These are phyloP conservation scores for Cercospora sojina DNA, from an alignment of 2,329 filamentous ascomycete genomes.

Conservation along the genomic window DNA sequence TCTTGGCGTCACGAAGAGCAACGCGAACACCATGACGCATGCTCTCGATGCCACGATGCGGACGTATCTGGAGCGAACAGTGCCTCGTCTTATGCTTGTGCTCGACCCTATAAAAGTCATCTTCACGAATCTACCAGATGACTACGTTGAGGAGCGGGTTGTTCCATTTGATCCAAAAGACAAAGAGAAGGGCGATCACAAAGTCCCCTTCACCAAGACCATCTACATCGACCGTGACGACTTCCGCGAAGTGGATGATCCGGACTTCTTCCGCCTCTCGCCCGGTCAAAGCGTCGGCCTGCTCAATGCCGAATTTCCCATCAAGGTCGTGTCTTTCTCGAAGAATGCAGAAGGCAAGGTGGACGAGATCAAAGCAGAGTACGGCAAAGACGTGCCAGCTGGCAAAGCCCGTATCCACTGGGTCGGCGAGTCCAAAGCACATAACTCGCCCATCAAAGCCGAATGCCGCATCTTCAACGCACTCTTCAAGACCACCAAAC, in stretches of 20 bases:
- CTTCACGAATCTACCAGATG: slow-evolving; percentile 73
- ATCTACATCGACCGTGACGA: slow-evolving; percentile 83
- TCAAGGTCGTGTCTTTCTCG: slow-evolving; percentile 66
- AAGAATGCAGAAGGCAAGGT: slow-evolving; percentile 68
- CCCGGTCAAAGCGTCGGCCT: slow-evolving; percentile 73
- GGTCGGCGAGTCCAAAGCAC: slow-evolving; percentile 69
- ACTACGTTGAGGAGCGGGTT: slow-evolving; percentile 63
- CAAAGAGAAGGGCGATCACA: slow-evolving; percentile 62
- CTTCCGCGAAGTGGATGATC: slow-evolving; percentile 70
- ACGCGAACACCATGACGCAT: slow-evolving; percentile 73
- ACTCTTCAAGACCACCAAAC: slow-evolving; percentile 84
- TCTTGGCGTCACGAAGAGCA: slow-evolving; percentile 81
- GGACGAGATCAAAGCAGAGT: slow-evolving; percentile 64
- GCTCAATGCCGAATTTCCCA: slow-evolving; percentile 67
- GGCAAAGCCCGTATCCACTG: slow-evolving; percentile 72
- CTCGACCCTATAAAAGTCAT: slow-evolving; percentile 80
- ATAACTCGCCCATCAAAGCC: slow-evolving; percentile 59
- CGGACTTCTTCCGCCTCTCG: slow-evolving; percentile 75
- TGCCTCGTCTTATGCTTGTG: slow-evolving; percentile 85
- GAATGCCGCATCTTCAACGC: slow-evolving; percentile 77
- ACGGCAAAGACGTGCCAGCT: slow-evolving; percentile 61
- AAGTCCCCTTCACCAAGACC: slow-evolving; percentile 67
- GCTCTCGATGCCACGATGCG: slow-evolving; percentile 86
- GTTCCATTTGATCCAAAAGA: slow-evolving; percentile 83
- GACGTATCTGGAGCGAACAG: slow-evolving; percentile 80